phyloP scores from a whole-genome alignment of 2,329 filamentous ascomycete genomes.

The Penicillium sp. region DNA sequence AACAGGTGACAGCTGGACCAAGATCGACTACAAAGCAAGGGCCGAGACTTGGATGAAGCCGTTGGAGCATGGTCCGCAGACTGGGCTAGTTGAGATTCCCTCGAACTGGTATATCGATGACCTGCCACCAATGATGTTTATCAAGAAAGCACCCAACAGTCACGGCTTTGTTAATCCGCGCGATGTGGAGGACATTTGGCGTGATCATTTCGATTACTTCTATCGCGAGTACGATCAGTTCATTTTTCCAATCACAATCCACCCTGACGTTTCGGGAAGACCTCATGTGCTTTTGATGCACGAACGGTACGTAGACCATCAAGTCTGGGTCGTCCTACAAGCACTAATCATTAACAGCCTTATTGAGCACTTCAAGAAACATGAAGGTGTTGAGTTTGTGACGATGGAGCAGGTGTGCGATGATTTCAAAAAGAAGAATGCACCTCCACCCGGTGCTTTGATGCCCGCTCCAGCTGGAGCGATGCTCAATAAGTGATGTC shows the following conservation, averaged over 20 bases:
- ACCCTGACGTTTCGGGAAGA: slow-evolving; percentile 69
- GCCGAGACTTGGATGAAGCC: slow-evolving; percentile 48
- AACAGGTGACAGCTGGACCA: slow-evolving; percentile 45
- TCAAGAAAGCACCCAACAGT: slow-evolving; percentile 48
- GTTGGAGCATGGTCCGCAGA: slow-evolving; percentile 45
- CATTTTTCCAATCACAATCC: slow-evolving; percentile 73
- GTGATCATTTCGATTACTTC: slow-evolving; percentile 65
- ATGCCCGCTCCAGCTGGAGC: slow-evolving; percentile 21
- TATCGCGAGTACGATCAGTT: slow-evolving; percentile 75
- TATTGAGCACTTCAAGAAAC: slow-evolving; percentile 29
- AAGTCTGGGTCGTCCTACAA: neutral
- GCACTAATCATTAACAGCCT: slow-evolving; percentile 17
- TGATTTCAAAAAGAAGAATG: slow-evolving; percentile 25
- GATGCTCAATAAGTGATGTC: slow-evolving; percentile 5
- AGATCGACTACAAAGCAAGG: slow-evolving; percentile 42
- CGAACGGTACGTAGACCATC: slow-evolving; percentile 51
- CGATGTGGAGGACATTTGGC: slow-evolving; percentile 59
- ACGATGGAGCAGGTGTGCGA: slow-evolving; percentile 30
- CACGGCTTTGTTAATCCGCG: slow-evolving; percentile 58
- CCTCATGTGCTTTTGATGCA: slow-evolving; percentile 73
- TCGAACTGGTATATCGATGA: slow-evolving; percentile 47
- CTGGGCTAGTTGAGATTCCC: slow-evolving; percentile 44
- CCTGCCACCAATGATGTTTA: slow-evolving; percentile 47
- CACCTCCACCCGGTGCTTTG: slow-evolving; percentile 19
- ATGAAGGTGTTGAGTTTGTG: slow-evolving; percentile 29